Base-by-base conservation (phyloP, 495 filamentous ascomycete genomes). In the Pyronema omphalodes region DNA sequence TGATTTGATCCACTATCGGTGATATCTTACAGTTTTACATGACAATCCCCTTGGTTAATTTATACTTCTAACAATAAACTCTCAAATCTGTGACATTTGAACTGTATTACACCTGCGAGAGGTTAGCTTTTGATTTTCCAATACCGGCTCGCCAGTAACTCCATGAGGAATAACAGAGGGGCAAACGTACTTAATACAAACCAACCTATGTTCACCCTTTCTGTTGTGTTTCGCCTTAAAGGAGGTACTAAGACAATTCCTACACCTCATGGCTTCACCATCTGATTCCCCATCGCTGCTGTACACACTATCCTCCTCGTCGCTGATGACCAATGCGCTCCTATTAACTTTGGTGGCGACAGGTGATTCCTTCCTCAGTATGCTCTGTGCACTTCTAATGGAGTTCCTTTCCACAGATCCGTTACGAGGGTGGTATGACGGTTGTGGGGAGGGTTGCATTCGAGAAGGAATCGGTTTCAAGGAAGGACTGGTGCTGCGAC, bases 211-310 rank as follows among this genome's bases (percentile, higher is more conserved):
- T 34, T 64, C 61, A 19, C 61, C 62, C 39, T 57, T 63, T 48
- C 58, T 65, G 7, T 56, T 66, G 44, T 65, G 61, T 49, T 58
- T 64, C 17, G 62, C 62, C 51, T 58, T 64, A 46, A 65, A 65
- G 4, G 62, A 62, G 37, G 61, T 61, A 17, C 62, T 61, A 47
- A 58, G 55, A 37, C 62, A 65, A 51, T 57, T 64, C 15, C 37
- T 64, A 40, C 61, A 64, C 18, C 58, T 57, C 14, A 64, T 53
- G 7, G 55, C 59, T 53, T 65, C 61, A 37, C 47, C 54, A 40
- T 64, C 61, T 12, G 61, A 61, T 41, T 64, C 58, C 12, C 54
- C 61, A 40, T 63, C 54, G 19, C 50, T 59, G 34, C 61, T 63
- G 36, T 57, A 63, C 18, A 57, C 44, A 23, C 55, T 57, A 48